phyloP scores from a whole-genome alignment of 148 eudicot species.

The Chenopodium berlandieri region DNA sequence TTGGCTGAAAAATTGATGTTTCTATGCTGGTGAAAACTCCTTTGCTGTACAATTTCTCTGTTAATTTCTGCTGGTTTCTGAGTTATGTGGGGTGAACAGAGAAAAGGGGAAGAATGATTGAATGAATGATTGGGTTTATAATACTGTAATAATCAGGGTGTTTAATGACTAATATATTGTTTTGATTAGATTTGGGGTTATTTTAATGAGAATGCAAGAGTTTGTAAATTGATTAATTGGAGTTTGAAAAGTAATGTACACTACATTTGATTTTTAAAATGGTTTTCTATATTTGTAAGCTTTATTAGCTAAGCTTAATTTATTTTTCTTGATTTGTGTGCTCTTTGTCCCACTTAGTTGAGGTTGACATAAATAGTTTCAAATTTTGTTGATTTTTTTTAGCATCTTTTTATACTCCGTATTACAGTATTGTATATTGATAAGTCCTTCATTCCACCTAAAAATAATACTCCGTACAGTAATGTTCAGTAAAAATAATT shows the following conservation, averaged over 20 bases:
- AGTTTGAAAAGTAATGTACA: background rate
- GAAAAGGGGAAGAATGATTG: constrained; percentile 16
- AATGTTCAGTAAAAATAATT: no score
- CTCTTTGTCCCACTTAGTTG: background rate
- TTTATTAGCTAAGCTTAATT: background rate
- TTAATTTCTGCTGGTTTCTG: background rate
- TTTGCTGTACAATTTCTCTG: background rate
- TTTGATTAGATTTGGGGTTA: background rate
- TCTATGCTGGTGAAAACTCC: background rate
- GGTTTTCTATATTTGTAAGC: background rate
- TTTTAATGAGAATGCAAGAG: background rate
- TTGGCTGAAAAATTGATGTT: background rate
- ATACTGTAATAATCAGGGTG: background rate
- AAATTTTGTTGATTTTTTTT: no score
- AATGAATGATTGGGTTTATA: background rate
- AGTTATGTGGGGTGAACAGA: background rate
- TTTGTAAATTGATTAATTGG: background rate
- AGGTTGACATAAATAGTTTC: background rate
- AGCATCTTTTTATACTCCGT: no score
- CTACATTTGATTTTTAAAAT: background rate
- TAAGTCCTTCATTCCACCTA: no score
- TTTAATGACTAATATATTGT: background rate
- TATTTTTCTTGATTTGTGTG: background rate
- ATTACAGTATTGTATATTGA: no score
- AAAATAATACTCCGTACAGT: no score